phyloP scores from a whole-genome alignment of 1,139 yeast genomes.

The Blastobotrys indianensis region DNA sequence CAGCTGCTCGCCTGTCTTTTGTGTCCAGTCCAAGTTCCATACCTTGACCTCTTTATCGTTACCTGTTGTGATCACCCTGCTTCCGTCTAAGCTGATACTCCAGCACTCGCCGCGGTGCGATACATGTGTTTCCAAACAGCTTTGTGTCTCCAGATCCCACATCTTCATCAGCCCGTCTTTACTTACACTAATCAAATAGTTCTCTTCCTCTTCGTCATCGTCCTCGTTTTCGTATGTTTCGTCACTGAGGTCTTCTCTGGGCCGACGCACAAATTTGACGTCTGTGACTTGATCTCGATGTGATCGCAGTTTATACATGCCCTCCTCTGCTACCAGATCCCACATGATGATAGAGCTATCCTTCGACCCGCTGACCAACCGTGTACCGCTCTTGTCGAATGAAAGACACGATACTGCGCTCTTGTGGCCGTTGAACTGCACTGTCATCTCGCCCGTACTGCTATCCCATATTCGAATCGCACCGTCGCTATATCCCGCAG shows the following conservation, averaged over 20 bases:
- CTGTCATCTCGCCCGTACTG: conserved; percentile 66
- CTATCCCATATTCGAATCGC: conserved; percentile 89
- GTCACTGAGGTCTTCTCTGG: conserved; percentile 19
- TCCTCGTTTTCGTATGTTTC: neutral
- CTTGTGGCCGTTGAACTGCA: conserved; percentile 82
- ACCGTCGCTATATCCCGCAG: conserved; percentile 89
- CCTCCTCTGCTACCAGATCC: conserved; percentile 93
- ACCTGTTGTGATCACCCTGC: conserved; percentile 58
- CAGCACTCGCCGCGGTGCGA: conserved; percentile 95
- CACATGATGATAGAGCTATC: conserved; percentile 83
- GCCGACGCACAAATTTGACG: conserved; percentile 38
- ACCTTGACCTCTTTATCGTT: conserved; percentile 76
- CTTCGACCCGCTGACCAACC: conserved; percentile 77
- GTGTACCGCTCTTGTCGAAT: conserved; percentile 78
- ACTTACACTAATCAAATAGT: conserved; percentile 68
- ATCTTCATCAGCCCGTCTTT: conserved; percentile 88
- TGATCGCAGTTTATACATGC: conserved; percentile 77
- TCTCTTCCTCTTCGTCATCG: conserved; percentile 33
- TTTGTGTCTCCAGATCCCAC: conserved; percentile 89
- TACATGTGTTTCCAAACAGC: conserved; percentile 88
- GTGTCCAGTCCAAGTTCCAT: conserved; percentile 61
- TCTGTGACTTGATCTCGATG: conserved; percentile 90
- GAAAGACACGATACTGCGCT: conserved; percentile 60
- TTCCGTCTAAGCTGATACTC: conserved; percentile 45
- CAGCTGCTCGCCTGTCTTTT: conserved; percentile 48